Evolutionary conservation across 768 basidiomycete species (phyloP), one percentile per base, ranked within the genome.

Genomic region (Auricularia sp.): DNA sequence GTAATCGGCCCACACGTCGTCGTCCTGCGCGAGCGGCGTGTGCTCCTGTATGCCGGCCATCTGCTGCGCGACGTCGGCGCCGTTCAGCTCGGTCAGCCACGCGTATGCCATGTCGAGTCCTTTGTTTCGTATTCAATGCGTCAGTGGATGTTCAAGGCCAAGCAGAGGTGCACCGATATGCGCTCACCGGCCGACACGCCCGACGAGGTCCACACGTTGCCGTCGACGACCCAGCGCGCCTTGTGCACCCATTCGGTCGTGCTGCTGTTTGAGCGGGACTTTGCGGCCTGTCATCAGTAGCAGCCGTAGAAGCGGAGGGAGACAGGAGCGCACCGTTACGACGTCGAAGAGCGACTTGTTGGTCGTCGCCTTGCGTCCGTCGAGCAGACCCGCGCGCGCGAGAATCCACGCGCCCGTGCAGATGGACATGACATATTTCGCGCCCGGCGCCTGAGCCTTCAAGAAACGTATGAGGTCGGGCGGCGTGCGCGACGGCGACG

Each of bases 321-420:
- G 29, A 29, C 29, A 2, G 29, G 29, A 29, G 29, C 29, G 29
- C 29, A 29, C 29, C 29, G 70, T 71, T 3, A 70, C 70, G 56
- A 65, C 61, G 5, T 64, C 68, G 70, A 73, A 80, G 11, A 63
- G 64, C 1, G 67, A 67, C 69, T 83, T 81, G 66, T 81, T 81
- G 29, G 80, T 78, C 3, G 80, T 83, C 12, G 79, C 81, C 8
- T 71, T 70, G 56, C 70, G 72, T 21, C 78, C 77, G 44, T 80
- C 80, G n/a, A 81, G 69, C 1, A 79, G 67, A 0, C 80, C 80
- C 2, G 77, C 74, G 3, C 70, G 68, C 2, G 80, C 79, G 1
- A 74, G 74, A 23, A 81, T 54, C 35, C 70, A 71, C 10, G 78
- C 74, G 53, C 67, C 67, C 1, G 77, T 80, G 65, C 81, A 80